Evolutionary conservation across 257 asterid genomes (phyloP).

Genomic region (Misopates orontium): DNA sequence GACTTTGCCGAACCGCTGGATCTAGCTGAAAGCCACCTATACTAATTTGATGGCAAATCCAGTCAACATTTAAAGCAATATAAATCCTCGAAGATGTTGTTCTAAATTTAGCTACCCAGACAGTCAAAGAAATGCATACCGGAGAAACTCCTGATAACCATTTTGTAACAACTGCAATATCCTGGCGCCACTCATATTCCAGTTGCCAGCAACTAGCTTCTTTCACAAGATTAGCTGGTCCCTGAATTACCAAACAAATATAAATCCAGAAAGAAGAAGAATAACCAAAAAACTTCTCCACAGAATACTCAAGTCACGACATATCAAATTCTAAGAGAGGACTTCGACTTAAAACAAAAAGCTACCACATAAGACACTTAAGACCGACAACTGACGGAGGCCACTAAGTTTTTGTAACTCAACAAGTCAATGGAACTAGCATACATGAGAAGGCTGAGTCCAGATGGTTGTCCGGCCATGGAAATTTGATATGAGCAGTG

Average conservation of each 20-base stretch:
- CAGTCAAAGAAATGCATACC: conserved; percentile 52
- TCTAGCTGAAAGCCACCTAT: conserved; percentile 96
- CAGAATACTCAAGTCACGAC: conserved; percentile 14
- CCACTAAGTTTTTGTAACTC: conserved; percentile 11
- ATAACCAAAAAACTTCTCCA: conserved; percentile 1
- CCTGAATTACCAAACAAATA: conserved; percentile 50
- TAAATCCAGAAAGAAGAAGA: conserved; percentile 10
- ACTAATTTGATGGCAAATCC: conserved; percentile 56
- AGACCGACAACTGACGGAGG: conserved; percentile 17
- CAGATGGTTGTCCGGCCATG: conserved; percentile 95
- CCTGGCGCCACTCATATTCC: conserved; percentile 99
- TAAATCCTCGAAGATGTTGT: neutral
- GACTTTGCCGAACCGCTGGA: conserved; percentile 67
- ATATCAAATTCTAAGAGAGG: conserved; percentile 2
- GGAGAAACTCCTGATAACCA: conserved; percentile 99
- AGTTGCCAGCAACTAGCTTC: conserved; percentile 97
- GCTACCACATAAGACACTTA: conserved; percentile 5
- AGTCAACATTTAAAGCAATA: conserved; percentile 36
- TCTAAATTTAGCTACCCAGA: conserved; percentile 23
- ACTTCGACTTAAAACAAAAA: conserved; percentile 17
- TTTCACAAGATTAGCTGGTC: conserved; percentile 80
- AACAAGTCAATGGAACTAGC: conserved; percentile 28
- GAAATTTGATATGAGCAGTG: conserved; percentile 88
- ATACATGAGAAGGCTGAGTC: conserved; percentile 95
- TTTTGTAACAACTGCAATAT: conserved; percentile 95